Evolutionary conservation across 2,329 filamentous ascomycete species (phyloP), one percentile per base, ranked within the genome.

Genomic region (Lachnellula arida): DNA sequence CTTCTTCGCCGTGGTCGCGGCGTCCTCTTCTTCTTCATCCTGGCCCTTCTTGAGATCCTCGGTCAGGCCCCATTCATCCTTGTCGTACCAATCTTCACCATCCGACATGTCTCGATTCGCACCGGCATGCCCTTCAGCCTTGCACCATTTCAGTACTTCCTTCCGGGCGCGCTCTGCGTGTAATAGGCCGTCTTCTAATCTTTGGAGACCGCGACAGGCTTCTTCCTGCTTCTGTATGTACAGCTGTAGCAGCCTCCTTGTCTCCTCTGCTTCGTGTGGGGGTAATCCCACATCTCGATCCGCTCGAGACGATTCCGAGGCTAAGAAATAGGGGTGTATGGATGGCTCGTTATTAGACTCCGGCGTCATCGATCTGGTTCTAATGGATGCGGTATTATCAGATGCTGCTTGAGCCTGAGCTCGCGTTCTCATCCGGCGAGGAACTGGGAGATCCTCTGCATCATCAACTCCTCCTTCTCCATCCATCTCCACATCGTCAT

Each of bases 191-290:
- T 85, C 78, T 59, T 89, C 85, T 49, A 94, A 76, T 57, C 80
- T 81, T 54, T 82, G 80, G 1, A 86, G 81, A 7, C 87, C 85
- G 4, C 89, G 84, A 54, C 88, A 86, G 2, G 93, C 84, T 69
- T 94, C 89, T 66, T 94, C 89, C 68, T 94, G 89, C 71, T 93
- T 93, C 66, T 93, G 89, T 25, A 93, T 84, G 68, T 90, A 93
- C 11, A 89, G 75, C 61, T 90, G 81, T 49, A 94, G 77, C 17
- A 91, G 73, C 55, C 86, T 81, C 56, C 89, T 84, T 44, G 89
- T 85, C 57, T 94, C 88, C 61, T 92, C 88, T 1, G 90, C 90
- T 72, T 94, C 89, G 25, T 77, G 73, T 17, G 84, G 78, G 0
- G 89, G 88, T 2, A 95, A 79, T 1, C 87, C 87, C 40, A 89